Evolutionary conservation across 192 early-diverging fungal genomes (phyloP).

Genomic region (Coemansia sp.): DNA sequence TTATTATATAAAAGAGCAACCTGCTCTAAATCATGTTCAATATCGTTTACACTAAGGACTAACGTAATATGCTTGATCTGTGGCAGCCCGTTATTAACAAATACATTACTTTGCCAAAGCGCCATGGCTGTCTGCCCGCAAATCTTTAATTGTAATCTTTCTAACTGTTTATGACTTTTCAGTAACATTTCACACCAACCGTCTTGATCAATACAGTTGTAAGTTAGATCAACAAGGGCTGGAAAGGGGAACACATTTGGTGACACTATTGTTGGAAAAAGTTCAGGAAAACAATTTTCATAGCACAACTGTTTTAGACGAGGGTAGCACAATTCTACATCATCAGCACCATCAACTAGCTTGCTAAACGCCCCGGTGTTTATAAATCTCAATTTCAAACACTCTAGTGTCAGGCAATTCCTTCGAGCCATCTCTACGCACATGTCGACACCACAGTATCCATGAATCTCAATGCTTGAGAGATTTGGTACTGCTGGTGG

Average conservation of each 20-base stretch:
- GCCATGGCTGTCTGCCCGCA: not conserved
- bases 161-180: not conserved
- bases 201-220: not conserved
- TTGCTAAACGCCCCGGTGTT: not conserved
- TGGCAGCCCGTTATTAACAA: conserved; percentile 1
- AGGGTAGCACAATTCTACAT: not conserved
- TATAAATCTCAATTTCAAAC: not conserved
- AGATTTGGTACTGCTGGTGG: not conserved
- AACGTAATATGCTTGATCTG: not conserved
- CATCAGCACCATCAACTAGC: not conserved
- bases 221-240: not conserved
- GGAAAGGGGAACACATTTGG: not conserved
- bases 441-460: not conserved
- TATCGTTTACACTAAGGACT: not conserved
- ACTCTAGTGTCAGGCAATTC: not conserved
- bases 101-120: not conserved
- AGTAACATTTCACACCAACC: not conserved
- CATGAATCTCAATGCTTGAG: not conserved
- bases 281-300: not conserved
- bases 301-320: not conserved
- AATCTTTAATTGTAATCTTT: not conserved
- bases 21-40: not conserved
- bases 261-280: not conserved
- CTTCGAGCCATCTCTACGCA: not conserved
- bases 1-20: not conserved